Evolutionary conservation across 495 filamentous ascomycete species (phyloP), one percentile per base, ranked within the genome.

Genomic region (Penicillium mononematosum): DNA sequence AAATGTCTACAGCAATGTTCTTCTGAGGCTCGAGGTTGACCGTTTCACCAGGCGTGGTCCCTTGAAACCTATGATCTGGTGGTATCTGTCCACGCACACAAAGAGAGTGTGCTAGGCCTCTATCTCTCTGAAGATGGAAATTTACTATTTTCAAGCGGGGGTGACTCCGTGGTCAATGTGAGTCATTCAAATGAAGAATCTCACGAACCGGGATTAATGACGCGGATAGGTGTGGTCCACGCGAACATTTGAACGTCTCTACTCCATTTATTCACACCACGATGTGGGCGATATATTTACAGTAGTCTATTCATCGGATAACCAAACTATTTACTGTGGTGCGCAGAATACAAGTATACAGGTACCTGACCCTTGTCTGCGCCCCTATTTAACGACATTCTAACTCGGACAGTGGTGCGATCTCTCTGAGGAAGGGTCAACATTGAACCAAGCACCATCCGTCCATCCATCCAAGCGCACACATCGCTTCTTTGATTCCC

Each of bases 251-350:
- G 73, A 77, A 38, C 79, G 82, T n/a, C 75, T 93, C 0, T 96
- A 92, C 74, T 89, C 92, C 32, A 90, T 98, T 56, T 95, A 96
- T 72, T 94, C 91, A 31, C 88, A 87, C 36, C 92, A 92, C 71
- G 95, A 98, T 66, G 91, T 97, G 29, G 94, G 94, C 46, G 94
- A 98, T 70, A 85, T 98, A 24, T 98, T 98, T 66, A 93, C 90
- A 56, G 84, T 96, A 46, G 88, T 85, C 4, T 97, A 95, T 72
- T 96, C 92, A 2, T 72, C 84, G 3, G 81, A 78, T 54, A 77
- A 88, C 59, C 79, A 93, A 64, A 96, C 88, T 0, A 82, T 94
- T 12, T 98, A 96, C 74, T 83, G 96, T 43, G 94, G 94, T 39
- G 90, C 91, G 10, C 95, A 98, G 67, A 97, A 97, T 61, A 96